Conservation (phyloP, 306 rosid species). For the Fagus crenata region DNA sequence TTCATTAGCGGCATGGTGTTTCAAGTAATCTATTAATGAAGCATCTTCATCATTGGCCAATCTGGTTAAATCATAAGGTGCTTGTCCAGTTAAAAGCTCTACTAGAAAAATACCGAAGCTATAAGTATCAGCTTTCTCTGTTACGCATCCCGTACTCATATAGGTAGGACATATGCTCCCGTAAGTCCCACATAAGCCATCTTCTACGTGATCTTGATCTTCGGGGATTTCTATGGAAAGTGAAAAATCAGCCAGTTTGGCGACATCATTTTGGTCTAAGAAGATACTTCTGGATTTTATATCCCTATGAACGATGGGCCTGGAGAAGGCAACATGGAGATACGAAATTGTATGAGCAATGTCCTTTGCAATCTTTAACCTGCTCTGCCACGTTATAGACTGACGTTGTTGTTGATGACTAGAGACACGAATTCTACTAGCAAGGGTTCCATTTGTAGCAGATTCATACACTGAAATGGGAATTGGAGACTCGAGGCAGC, state of each 20-base stretch:
- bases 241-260: slow-evolving; percentile 13
- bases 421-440: neutral
- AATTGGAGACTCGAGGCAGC: neutral
- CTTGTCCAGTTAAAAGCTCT: neutral
- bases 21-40: neutral
- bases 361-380: neutral
- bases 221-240: slow-evolving; percentile 6
- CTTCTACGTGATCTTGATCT: neutral
- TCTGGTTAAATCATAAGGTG: no score
- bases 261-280: slow-evolving; percentile 4
- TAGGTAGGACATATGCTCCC: neutral
- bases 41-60: no score
- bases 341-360: neutral
- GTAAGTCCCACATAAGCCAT: neutral
- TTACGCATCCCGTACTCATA: neutral
- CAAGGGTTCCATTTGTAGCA: neutral
- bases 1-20: no score
- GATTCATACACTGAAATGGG: neutral
- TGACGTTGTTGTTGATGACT: neutral
- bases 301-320: slow-evolving; percentile 15
- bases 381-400: neutral
- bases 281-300: neutral
- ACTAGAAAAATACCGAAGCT: slow-evolving; percentile 7
- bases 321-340: neutral
- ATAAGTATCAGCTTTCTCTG: slow-evolving; percentile 15